Base-by-base conservation (phyloP, 2,329 filamentous ascomycete species). In the Didymella pomorum region DNA sequence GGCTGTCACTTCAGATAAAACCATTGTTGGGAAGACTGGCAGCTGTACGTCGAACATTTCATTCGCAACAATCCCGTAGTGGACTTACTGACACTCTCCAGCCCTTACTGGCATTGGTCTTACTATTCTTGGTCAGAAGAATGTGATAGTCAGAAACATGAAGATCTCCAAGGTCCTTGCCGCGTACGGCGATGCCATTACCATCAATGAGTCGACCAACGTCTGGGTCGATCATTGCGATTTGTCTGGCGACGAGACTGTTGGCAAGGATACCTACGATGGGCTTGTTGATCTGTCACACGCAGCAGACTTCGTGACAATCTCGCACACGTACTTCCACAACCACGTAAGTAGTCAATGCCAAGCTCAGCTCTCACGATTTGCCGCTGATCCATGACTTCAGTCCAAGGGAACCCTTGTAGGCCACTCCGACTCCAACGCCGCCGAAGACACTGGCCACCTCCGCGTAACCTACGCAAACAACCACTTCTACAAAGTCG, bases 151-250 rank as follows among this genome's bases (percentile, higher is more conserved):
- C 59, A 83, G 85, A 39, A 89, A 89, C 78, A 70, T 89, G 62
- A 85, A 87, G 65, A 77, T 81, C 60, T 82, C 86, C 66, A 85
- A 87, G 37, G 69, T 80, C 11, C 86, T 78, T 20, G 86, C 86
- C 9, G 74, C 75, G 10, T 81, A 83, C 58, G 86, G 86, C 10
- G 87, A 89, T 65, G 84, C 82, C 56, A 83, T 89, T 64, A 83
- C 80, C 62, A 83, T 88, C 58, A 81, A 88, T 74, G 70, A 71
- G 7, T 81, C 82, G 0, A 83, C 71, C 47, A 87, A 88, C 63
- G 81, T 73, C 33, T 71, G 87, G 87, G 79, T 90, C 48, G 87
- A 90, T 75, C 87, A 89, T 78, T 82, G 81, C 70, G 87, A 90
- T 62, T 79, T 90, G 2, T 86, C 83, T 25, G 82, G 87, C 14